Evolutionary conservation across 352 stramenopile genomes (phyloP).

Genomic region (Halophytophthora polymorphica): DNA sequence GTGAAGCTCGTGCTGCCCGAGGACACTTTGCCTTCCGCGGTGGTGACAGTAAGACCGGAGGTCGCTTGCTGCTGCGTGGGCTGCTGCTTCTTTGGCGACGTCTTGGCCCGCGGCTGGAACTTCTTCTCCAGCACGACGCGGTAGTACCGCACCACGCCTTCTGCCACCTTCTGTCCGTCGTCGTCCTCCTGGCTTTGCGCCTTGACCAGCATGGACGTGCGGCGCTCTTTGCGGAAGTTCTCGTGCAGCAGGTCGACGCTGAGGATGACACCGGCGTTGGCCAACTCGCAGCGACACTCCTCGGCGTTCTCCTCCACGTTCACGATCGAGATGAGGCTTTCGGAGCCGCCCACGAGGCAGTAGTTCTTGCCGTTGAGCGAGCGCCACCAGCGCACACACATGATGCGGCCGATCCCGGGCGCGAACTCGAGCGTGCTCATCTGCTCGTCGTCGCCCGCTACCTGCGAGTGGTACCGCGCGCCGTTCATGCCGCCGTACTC

Average conservation of each 20-base stretch:
- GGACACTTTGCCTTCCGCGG: slow-evolving; percentile 14
- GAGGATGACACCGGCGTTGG: slow-evolving; percentile 57
- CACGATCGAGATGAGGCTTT: slow-evolving; percentile 81
- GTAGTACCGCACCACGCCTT: slow-evolving; percentile 55
- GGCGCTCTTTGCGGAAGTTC: slow-evolving; percentile 68
- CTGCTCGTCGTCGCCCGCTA: slow-evolving; percentile 76
- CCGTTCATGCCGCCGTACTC: slow-evolving; percentile 76
- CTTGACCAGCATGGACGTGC: slow-evolving; percentile 85
- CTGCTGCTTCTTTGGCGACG: slow-evolving; percentile 15
- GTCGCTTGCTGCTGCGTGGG: slow-evolving; percentile 10
- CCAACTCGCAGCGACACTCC: slow-evolving; percentile 78
- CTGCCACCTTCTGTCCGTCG: slow-evolving; percentile 19
- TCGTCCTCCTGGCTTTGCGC: slow-evolving; percentile 39
- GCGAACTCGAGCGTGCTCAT: slow-evolving; percentile 86
- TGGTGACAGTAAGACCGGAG: slow-evolving; percentile 15
- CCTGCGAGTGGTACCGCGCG: slow-evolving; percentile 77
- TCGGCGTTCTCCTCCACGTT: slow-evolving; percentile 85
- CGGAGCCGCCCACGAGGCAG: slow-evolving; percentile 70
- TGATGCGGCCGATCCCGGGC: slow-evolving; percentile 58
- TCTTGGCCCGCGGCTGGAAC: slow-evolving; percentile 32
- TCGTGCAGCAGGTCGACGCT: slow-evolving; percentile 78
- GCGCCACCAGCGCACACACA: slow-evolving; percentile 76
- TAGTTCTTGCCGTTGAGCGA: slow-evolving; percentile 84
- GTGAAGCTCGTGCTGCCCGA: slow-evolving; percentile 36
- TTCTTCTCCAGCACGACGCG: slow-evolving; percentile 85